Percentiles rank a stretch among this genome's conserved stretches.
Evolutionary conservation across 2,329 filamentous ascomycete species (phyloP).

Genomic region (Penicillium carneum): DNA sequence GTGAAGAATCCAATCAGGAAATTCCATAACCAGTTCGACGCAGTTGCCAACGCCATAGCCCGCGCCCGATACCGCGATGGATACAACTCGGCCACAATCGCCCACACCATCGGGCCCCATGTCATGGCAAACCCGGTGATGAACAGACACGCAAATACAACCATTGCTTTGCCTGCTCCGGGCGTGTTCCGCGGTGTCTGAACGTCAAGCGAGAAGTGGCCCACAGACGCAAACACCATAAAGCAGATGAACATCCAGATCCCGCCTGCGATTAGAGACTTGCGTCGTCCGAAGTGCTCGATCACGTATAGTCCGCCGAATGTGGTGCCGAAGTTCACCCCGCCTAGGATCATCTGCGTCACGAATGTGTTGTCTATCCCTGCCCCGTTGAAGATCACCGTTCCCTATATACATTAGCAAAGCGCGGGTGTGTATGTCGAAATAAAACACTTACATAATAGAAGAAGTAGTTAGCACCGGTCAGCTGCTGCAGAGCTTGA

Average conservation of each 20-base stretch:
- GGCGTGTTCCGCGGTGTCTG: slow-evolving; percentile 53
- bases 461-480: slow-evolving; percentile 57
- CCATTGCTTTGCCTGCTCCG: slow-evolving; percentile 69
- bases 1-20: slow-evolving; percentile 79
- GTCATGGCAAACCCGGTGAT: slow-evolving; percentile 73
- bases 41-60: slow-evolving; percentile 76
- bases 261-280: slow-evolving; percentile 70
- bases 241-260: slow-evolving; percentile 72
- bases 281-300: slow-evolving; percentile 71
- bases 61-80: slow-evolving; percentile 66
- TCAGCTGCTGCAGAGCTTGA: slow-evolving; percentile 56
- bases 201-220: slow-evolving; percentile 53
- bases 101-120: slow-evolving; percentile 69
- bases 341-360: slow-evolving; percentile 70
- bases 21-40: slow-evolving; percentile 78
- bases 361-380: slow-evolving; percentile 69
- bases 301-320: slow-evolving; percentile 73
- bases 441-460: slow-evolving; percentile 60
- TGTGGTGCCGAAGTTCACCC: slow-evolving; percentile 72
- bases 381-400: slow-evolving; percentile 64
- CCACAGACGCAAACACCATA: slow-evolving; percentile 68
- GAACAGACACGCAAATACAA: slow-evolving; percentile 74
- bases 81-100: slow-evolving; percentile 55
- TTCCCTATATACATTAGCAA: slow-evolving; percentile 57
- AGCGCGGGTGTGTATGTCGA: background rate